These are phyloP conservation scores for Thielaviopsis euricoi DNA, from an alignment of 2,329 filamentous ascomycete genomes.

Conservation along the genomic window DNA sequence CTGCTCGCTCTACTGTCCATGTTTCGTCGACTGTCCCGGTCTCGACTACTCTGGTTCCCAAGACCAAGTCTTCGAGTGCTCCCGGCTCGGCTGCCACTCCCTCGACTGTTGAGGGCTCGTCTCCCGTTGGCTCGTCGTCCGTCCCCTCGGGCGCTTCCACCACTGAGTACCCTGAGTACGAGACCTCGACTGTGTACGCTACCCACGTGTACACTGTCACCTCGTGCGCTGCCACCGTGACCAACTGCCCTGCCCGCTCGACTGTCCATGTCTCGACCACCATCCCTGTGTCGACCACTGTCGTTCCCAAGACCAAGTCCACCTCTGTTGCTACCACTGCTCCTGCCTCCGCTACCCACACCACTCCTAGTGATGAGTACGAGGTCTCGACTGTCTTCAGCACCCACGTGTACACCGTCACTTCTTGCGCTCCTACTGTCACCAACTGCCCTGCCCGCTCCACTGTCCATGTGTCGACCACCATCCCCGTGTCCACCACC, in stretches of 20 bases:
- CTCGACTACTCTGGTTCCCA: conserved; percentile 38
- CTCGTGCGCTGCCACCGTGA: conserved; percentile 6
- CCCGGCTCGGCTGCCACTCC: not conserved
- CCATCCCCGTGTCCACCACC: conserved; percentile 29
- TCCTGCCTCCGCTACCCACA: not conserved
- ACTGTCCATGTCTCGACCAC: conserved; percentile 1
- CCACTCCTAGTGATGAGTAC: not conserved
- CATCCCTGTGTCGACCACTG: conserved; percentile 29
- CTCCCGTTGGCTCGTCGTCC: not conserved
- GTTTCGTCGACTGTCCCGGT: not conserved
- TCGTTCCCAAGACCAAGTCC: conserved; percentile 22
- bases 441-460: conserved; percentile 3
- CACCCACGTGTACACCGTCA: conserved; percentile 4
- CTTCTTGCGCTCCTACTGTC: conserved; percentile 7
- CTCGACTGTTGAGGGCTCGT: not conserved
- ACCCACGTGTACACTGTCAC: conserved; percentile 5
- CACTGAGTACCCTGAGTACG: not conserved
- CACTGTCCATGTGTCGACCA: not conserved
- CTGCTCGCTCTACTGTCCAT: not conserved
- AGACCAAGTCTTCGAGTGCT: not conserved
- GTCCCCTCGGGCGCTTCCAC: not conserved
- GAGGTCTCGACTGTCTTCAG: not conserved
- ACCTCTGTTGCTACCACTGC: not conserved
- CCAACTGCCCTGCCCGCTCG: conserved; percentile 3
- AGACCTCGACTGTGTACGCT: conserved; percentile 1